These are phyloP conservation scores for Arachis hypogaea DNA, from an alignment of 306 rosid species.

Conservation along the genomic window DNA sequence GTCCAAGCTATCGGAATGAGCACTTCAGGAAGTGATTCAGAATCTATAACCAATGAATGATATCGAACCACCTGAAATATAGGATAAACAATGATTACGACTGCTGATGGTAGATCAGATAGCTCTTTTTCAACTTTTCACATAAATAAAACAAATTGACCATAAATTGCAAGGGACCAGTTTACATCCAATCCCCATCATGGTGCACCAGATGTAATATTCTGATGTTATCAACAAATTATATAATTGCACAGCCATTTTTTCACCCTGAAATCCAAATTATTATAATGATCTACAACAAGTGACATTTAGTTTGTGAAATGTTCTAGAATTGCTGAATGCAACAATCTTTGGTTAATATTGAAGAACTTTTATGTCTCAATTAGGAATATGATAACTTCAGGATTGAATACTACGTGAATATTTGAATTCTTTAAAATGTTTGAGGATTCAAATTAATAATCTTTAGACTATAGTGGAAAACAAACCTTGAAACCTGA, in stretches of 20 bases:
- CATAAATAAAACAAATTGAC: constrained; percentile 1
- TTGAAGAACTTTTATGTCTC: constrained; percentile 25
- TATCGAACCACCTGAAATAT: constrained; percentile 92
- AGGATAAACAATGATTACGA: constrained; percentile 36
- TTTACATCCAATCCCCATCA: not conserved
- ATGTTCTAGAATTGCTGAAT: constrained; percentile 23
- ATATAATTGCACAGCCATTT: constrained; percentile 15
- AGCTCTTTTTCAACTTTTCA: constrained; percentile 25
- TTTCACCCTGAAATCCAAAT: constrained; percentile 9
- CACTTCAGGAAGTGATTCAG: constrained; percentile 81
- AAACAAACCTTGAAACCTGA: constrained; percentile 88
- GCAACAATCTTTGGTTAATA: constrained; percentile 10
- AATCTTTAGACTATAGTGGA: constrained; percentile 31
- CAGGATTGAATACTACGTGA: not conserved
- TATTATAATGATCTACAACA: constrained; percentile 2
- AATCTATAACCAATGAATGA: constrained; percentile 93
- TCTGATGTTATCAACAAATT: constrained; percentile 24
- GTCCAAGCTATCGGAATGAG: constrained; percentile 99
- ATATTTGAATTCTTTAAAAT: constrained; percentile 29
- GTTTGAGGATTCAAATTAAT: constrained; percentile 11
- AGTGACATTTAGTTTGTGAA: not conserved
- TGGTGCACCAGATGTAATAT: constrained; percentile 5
- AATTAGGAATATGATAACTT: not conserved
- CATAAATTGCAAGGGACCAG: not conserved
- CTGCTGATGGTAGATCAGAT: constrained; percentile 17